phyloP scores from a whole-genome alignment of 2,329 filamentous ascomycete genomes.

The Colletotrichum eremochloae region DNA sequence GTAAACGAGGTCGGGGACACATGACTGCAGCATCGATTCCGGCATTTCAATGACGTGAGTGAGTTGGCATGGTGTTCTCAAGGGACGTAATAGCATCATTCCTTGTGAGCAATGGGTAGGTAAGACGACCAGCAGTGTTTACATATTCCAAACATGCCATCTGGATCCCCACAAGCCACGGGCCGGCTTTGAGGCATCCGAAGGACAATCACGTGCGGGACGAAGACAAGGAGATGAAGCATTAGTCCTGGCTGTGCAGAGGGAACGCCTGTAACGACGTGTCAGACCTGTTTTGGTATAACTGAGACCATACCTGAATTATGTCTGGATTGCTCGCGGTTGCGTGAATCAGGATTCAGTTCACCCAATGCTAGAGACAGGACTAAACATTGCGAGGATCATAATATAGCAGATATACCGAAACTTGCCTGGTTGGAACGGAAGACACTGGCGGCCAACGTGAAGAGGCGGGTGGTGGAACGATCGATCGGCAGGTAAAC shows the following conservation, averaged over 20 bases:
- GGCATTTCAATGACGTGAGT: constrained; percentile 20
- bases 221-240: constrained; percentile 1
- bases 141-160: constrained; percentile 24
- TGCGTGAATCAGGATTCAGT: background rate
- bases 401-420: constrained; percentile 24
- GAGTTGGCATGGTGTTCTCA: constrained; percentile 11
- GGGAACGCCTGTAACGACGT: background rate
- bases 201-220: constrained; percentile 12
- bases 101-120: constrained; percentile 3
- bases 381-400: constrained; percentile 22
- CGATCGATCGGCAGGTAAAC: constrained; percentile 35
- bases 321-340: background rate
- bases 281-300: background rate
- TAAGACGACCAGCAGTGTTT: constrained; percentile 13
- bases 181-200: background rate
- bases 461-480: constrained; percentile 7
- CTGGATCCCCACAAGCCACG: constrained; percentile 8
- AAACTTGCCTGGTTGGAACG: constrained; percentile 25
- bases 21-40: background rate
- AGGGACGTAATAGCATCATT: constrained; percentile 10
- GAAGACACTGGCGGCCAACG: constrained; percentile 14
- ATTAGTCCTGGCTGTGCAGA: background rate
- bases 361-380: constrained; percentile 17
- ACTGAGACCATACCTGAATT: background rate
- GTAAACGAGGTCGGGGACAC: background rate